A percentile compares a stretch with the other conserved stretches of the same genome.
Conservation (phyloP, 495 filamentous ascomycete species). For the Saxispiralis lemnorum region DNA sequence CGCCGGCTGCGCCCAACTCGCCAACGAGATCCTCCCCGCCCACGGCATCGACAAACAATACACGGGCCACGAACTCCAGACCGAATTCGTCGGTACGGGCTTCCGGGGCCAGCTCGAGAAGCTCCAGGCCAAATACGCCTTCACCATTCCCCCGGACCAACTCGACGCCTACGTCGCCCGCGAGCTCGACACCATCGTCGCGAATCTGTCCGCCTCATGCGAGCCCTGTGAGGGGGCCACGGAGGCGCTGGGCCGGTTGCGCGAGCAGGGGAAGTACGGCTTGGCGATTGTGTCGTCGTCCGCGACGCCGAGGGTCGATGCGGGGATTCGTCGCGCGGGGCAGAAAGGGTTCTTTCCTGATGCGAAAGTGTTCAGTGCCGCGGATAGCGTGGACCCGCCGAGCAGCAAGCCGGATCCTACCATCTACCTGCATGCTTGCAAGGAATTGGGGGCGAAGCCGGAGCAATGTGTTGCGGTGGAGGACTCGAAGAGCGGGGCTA, state of each 20-base stretch:
- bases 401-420: slow-evolving; percentile 87
- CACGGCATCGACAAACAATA: slow-evolving; percentile 52
- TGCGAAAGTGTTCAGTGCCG: slow-evolving; percentile 66
- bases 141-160: slow-evolving; percentile 48
- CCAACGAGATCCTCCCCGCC: slow-evolving; percentile 71
- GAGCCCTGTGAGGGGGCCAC: slow-evolving; percentile 58
- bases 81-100: slow-evolving; percentile 88
- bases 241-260: slow-evolving; percentile 47
- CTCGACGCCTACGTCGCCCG: slow-evolving; percentile 57
- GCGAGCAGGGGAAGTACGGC: slow-evolving; percentile 47
- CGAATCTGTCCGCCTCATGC: slow-evolving; percentile 54
- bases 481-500: slow-evolving; percentile 75
- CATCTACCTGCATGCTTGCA: slow-evolving; percentile 69
- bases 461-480: slow-evolving; percentile 70
- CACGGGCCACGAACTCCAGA: slow-evolving; percentile 59
- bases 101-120: slow-evolving; percentile 79
- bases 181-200: slow-evolving; percentile 72
- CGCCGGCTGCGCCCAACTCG: slow-evolving; percentile 80
- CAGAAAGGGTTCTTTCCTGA: slow-evolving; percentile 46
- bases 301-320: slow-evolving; percentile 60
- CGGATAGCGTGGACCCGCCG: slow-evolving; percentile 56
- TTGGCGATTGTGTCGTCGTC: slow-evolving; percentile 70
- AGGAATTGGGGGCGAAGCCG: slow-evolving; percentile 55
- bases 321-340: slow-evolving; percentile 58
- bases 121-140: slow-evolving; percentile 59